Conservation (phyloP, 176 grass and related monocot genomes). For the Pontederia crassipes region DNA sequence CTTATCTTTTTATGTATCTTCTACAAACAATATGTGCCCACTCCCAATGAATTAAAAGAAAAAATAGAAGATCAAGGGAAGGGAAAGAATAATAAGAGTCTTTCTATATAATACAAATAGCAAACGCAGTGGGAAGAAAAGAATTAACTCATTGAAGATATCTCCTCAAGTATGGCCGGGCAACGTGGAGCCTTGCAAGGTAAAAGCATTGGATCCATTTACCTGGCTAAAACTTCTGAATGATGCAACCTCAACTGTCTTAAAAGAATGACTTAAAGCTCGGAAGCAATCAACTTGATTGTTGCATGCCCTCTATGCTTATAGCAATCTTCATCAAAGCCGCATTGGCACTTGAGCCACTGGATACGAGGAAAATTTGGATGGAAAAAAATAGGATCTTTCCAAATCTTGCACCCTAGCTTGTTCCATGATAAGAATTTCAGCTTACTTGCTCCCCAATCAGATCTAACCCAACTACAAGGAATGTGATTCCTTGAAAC, state of each 20-base stretch:
- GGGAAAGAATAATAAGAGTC: too few species aligned
- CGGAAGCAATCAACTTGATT: not conserved
- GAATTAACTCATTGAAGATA: too few species aligned
- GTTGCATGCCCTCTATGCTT: not conserved
- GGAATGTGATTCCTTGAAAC: constrained; percentile 21
- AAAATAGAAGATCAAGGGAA: too few species aligned
- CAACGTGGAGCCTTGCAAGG: too few species aligned
- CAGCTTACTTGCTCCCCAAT: constrained; percentile 18
- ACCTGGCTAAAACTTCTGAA: not conserved
- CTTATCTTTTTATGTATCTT: too few species aligned
- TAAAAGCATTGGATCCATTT: too few species aligned
- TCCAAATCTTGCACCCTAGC: not conserved
- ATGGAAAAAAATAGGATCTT: not conserved
- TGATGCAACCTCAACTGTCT: not conserved
- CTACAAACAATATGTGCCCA: too few species aligned
- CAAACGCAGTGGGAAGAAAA: too few species aligned
- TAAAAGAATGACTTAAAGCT: constrained; percentile 4
- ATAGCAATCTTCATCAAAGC: not conserved
- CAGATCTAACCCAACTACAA: constrained; percentile 18
- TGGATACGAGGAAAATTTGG: not conserved
- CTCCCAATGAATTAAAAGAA: too few species aligned
- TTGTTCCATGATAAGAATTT: not conserved
- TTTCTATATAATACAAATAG: too few species aligned
- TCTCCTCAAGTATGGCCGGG: too few species aligned
- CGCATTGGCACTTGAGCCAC: not conserved